Conservation (phyloP, 257 asterid genomes). For the Datura wrightii region DNA sequence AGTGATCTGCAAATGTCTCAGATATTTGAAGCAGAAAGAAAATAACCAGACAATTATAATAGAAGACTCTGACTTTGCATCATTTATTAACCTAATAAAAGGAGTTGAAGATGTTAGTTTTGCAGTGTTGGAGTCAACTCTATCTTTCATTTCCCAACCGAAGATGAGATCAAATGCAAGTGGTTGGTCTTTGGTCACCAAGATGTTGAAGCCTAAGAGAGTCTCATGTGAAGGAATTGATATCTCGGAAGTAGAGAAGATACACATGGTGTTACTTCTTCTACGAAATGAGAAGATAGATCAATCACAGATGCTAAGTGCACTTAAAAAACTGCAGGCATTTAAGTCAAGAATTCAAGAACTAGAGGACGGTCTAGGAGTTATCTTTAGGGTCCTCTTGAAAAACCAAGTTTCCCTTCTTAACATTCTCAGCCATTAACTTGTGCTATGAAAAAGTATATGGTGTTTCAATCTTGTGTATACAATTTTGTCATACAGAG, state of each 20-base stretch:
- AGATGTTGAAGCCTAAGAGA: constrained; percentile 34
- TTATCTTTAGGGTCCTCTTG: constrained; percentile 29
- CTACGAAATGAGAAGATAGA: background rate
- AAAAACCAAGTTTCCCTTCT: constrained; percentile 42
- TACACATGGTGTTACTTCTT: background rate
- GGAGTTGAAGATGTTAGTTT: constrained; percentile 39
- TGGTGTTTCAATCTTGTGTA: background rate
- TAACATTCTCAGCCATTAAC: constrained; percentile 43
- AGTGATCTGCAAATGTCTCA: constrained; percentile 37
- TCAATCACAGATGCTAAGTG: background rate
- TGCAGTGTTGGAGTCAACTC: constrained; percentile 25
- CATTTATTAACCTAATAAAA: constrained; percentile 26
- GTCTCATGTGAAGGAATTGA: background rate
- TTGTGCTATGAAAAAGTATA: background rate
- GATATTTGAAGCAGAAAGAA: constrained; percentile 35
- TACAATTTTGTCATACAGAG: constrained; percentile 7
- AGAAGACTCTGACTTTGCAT: background rate
- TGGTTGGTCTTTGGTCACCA: constrained; percentile 46
- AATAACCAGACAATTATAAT: background rate
- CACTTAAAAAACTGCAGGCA: constrained; percentile 16
- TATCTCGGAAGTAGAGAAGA: background rate
- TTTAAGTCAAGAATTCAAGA: constrained; percentile 33
- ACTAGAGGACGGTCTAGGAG: constrained; percentile 24
- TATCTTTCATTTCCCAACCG: constrained; percentile 30
- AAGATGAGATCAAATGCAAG: constrained; percentile 31